Conservation (phyloP, 352 stramenopile species). For the Pythium guiyangense region DNA sequence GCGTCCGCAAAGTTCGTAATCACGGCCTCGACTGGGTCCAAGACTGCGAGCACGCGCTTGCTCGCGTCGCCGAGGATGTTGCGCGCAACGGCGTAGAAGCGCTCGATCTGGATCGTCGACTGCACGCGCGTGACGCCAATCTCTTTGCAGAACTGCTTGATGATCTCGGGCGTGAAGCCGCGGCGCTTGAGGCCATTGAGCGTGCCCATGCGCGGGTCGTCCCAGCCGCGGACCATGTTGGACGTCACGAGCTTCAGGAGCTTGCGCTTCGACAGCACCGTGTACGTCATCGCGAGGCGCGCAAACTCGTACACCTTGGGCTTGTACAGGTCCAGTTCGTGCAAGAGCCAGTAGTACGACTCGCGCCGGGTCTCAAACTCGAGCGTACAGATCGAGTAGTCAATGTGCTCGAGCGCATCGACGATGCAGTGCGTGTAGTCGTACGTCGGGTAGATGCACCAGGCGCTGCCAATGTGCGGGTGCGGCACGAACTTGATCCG, state of each 20-base stretch:
- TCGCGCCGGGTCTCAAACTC: slow-evolving; percentile 99
- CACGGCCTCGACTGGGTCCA: slow-evolving; percentile 73
- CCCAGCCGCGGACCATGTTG: slow-evolving; percentile 87
- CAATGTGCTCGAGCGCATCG: slow-evolving; percentile 97
- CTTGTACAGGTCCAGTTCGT: slow-evolving; percentile 96
- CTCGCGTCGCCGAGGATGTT: slow-evolving; percentile 60
- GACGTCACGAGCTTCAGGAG: slow-evolving; percentile 97
- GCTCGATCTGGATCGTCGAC: slow-evolving; percentile 86
- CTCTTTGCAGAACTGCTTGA: slow-evolving; percentile 86
- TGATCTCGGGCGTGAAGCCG: slow-evolving; percentile 79
- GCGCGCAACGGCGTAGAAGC: slow-evolving; percentile 67
- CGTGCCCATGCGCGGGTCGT: slow-evolving; percentile 97
- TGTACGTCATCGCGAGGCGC: slow-evolving; percentile 97
- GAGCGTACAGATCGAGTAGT: slow-evolving; percentile 99
- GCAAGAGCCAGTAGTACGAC: slow-evolving; percentile 99
- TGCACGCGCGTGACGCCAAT: slow-evolving; percentile 85
- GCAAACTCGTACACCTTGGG: slow-evolving; percentile 97
- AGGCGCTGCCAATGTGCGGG: slow-evolving; percentile 95
- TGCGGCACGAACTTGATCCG: slow-evolving; percentile 98
- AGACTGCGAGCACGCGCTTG: slow-evolving; percentile 76
- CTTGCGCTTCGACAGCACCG: slow-evolving; percentile 98
- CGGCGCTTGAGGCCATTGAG: slow-evolving; percentile 92
- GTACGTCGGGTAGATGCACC: slow-evolving; percentile 99
- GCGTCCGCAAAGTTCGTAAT: slow-evolving; percentile 60
- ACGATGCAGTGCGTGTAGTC: slow-evolving; percentile 99